Base-by-base conservation (phyloP, 768 basidiomycete genomes). In the Pleurotus pulmonarius region DNA sequence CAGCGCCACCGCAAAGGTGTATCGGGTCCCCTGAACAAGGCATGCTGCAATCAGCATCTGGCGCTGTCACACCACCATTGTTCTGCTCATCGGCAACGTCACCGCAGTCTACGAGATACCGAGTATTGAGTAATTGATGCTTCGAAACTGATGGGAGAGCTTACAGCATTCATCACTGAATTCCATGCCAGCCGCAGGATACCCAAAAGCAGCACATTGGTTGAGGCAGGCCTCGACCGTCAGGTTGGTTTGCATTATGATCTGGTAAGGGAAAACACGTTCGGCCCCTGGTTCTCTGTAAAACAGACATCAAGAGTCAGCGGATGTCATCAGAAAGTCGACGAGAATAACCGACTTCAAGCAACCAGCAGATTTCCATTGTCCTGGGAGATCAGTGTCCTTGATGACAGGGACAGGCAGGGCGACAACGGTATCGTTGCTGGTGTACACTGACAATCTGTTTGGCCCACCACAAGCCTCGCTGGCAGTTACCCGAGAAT, bases 391-490 rank as follows among this genome's bases (percentile, higher is more conserved):
- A 58, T 67, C 73, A 1, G 80, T 81, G 6, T 72, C 83, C 61
- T 82, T 78, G 1, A 76, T 63, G 0, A 72, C 69, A 3, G 90
- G 88, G 9, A 90, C 79, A 0, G 88, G 82, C 15, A 84, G 69
- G 5, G 75, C 75, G 0, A 75, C 79, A 48, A 91, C 72, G 41
- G 72, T 77, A 3, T 70, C 73, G 6, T 69, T 79, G 0, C 80
- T 75, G 0, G 81, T 74, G 61, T 91, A 92, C 12, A 90, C 80
- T 1, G 88, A 89, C 24, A 92, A 64, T n/a, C 82, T 78, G 63
- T 85, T 85, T 1, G 84, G 80, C 5, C 84, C 90, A 64, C 90
- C 90, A 59, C 90, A 92, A 41, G 83, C 81, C 66, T 87, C 77
- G 11, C 85, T 86, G 58, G 29, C 29, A 24, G 25, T 57, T 24